phyloP scores from a whole-genome alignment of 352 stramenopile species.

The Pythium utonaiense region DNA sequence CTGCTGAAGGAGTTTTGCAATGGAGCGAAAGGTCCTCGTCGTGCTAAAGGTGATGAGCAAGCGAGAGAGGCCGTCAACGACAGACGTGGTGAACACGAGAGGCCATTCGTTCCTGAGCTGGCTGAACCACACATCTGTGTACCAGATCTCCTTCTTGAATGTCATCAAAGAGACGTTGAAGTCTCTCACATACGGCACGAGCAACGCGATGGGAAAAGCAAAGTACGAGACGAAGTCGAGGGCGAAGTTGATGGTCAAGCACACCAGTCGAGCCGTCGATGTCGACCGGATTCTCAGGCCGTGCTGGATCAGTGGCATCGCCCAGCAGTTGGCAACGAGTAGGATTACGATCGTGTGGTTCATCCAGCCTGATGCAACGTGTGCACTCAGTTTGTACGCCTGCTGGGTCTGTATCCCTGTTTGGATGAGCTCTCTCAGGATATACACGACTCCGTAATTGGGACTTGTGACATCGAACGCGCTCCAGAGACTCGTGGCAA shows the following conservation, averaged over 20 bases:
- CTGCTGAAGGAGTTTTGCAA: constrained; percentile 9
- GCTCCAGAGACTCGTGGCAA: neutral
- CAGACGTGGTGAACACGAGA: constrained; percentile 20
- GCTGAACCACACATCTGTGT: constrained; percentile 28
- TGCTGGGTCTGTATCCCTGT: constrained; percentile 27
- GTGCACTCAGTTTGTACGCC: constrained; percentile 23
- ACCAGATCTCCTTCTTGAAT: constrained; percentile 15
- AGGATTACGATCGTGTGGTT: constrained; percentile 19
- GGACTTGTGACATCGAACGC: constrained; percentile 13
- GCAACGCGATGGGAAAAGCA: constrained; percentile 18
- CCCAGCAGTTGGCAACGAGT: constrained; percentile 31
- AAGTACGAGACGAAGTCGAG: constrained; percentile 27
- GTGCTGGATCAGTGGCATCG: constrained; percentile 20
- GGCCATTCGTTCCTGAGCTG: constrained; percentile 27
- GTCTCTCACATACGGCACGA: constrained; percentile 20
- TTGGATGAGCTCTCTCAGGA: constrained; percentile 25
- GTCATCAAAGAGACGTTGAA: constrained; percentile 8
- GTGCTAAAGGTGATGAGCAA: constrained; percentile 26
- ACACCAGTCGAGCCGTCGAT: constrained; percentile 3
- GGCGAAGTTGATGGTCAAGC: constrained; percentile 13
- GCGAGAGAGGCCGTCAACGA: constrained; percentile 18
- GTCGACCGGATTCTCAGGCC: neutral
- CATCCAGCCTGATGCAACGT: constrained; percentile 23
- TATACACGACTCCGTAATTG: constrained; percentile 23
- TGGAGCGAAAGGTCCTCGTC: constrained; percentile 15